Evolutionary conservation across 176 grass and related monocot species (phyloP).

Genomic region (Carex cristatella): DNA sequence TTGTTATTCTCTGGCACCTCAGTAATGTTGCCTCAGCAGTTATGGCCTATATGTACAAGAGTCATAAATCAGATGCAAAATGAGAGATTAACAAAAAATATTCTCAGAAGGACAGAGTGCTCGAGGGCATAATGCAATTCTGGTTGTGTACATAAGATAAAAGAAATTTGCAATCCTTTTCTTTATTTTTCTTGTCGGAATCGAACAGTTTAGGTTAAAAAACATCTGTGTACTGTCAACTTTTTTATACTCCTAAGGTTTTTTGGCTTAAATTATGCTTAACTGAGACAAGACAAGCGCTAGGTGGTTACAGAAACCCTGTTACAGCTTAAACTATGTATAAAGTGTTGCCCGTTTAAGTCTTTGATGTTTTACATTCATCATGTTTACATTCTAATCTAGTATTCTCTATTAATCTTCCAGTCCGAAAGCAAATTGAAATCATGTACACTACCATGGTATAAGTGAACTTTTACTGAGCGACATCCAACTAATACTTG

Average conservation of each 20-base stretch:
- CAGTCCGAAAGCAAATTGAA: not conserved
- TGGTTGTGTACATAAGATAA: not conserved
- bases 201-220: not conserved
- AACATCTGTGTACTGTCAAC: not conserved
- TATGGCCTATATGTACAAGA: conserved; percentile 55
- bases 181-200: not conserved
- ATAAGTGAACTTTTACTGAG: not conserved
- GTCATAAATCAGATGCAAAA: not conserved
- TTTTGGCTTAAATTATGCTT: not conserved
- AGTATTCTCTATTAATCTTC: not conserved
- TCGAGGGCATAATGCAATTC: not conserved
- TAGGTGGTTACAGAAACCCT: not conserved
- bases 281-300: not conserved
- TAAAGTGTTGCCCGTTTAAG: not conserved
- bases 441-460: not conserved
- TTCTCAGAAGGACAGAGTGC: not conserved
- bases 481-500: not conserved
- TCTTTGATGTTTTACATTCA: not conserved
- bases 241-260: not conserved
- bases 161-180: not conserved
- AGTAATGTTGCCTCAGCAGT: conserved; percentile 56
- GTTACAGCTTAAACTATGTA: not conserved
- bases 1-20: conserved; percentile 62
- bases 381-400: not conserved
- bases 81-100: not conserved